Base-by-base conservation (phyloP, 140 eudicot genomes). In the Flaveria floridana region DNA sequence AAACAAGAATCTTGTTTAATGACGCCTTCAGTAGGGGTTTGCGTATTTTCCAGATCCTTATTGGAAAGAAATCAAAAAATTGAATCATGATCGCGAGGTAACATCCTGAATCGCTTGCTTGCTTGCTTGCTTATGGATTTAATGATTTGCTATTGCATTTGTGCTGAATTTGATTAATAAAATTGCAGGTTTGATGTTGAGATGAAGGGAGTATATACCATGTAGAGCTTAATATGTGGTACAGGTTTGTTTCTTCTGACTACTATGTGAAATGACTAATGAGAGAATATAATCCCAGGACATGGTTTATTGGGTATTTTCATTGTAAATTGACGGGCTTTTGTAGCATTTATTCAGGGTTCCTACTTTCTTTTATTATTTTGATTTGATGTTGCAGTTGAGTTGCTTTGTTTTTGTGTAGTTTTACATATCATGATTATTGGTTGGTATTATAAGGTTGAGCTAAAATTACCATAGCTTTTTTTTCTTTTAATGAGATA, bases 21-120 rank as follows among this genome's bases (percentile, higher is more conserved):
- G 93, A 93, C 23, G 98, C 98, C 11, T 93, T 93, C 73, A 88
- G 95, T 71, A 72, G 98, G 76, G 98, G 98, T 55, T 68, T 93
- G 71, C 85, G 86, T 77, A 92, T 93, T 44, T 86, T 80, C 82
- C 89, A 93, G 90, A 88, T 89, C 48, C 67, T 90, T 61, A 80
- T 88, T 25, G 95, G 93, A 28, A 74, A 74, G 80, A 82, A 82
- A 68, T 82, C 85, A 14, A 82, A 72, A 73, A 64, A 72, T 52
- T 82, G 73, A 81, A 51, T 30, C 26, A 16, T 68, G 48, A 77
- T 50, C 1, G 15, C 4, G 62, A 72, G 85, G 85, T 82, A 82
- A 61, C 18, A 10, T 46, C 12, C 28, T 57, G 13, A 57, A 3
- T 61, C 0, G 5, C 19, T 61, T 63, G 68, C 68, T 61, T 2